A percentile compares a stretch with the other conserved stretches of the same genome.
phyloP scores from a whole-genome alignment of 2,329 filamentous ascomycete species.

The Fusarium decemcellulare region DNA sequence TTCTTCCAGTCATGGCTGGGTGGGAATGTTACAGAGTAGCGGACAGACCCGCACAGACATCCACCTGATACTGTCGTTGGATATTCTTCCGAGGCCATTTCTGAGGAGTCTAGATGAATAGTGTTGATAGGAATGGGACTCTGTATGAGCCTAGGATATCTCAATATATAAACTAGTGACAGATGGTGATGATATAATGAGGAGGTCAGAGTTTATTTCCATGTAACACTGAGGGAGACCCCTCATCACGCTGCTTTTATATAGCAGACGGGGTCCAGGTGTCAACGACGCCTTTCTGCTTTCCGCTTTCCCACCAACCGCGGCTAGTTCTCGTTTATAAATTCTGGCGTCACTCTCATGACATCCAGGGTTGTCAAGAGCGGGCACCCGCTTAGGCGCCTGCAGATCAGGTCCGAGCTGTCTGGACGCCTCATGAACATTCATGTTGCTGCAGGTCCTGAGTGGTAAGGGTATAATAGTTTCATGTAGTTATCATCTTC shows the following conservation, averaged over 20 bases:
- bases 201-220: slow-evolving; percentile 11
- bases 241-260: slow-evolving; percentile 31
- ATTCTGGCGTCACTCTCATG: slow-evolving; percentile 24
- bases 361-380: slow-evolving; percentile 18
- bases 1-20: slow-evolving; percentile 59
- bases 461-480: background rate
- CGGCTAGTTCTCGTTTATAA: background rate
- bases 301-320: slow-evolving; percentile 5
- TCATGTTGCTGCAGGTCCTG: background rate
- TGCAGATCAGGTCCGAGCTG: slow-evolving; percentile 7
- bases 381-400: slow-evolving; percentile 1
- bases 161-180: background rate
- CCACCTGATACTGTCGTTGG: slow-evolving; percentile 62
- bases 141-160: background rate
- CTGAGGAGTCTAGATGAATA: background rate
- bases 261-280: slow-evolving; percentile 20
- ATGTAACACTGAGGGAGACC: background rate
- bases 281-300: slow-evolving; percentile 50
- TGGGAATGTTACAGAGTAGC: slow-evolving; percentile 64
- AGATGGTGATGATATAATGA: slow-evolving; percentile 10
- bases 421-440: background rate
- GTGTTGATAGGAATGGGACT: background rate
- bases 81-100: slow-evolving; percentile 43
- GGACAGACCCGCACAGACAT: slow-evolving; percentile 65
- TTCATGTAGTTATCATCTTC: too few relatives aligned